Base-by-base conservation (phyloP, 2,329 filamentous ascomycete species). In the Fusarium chuoi region DNA sequence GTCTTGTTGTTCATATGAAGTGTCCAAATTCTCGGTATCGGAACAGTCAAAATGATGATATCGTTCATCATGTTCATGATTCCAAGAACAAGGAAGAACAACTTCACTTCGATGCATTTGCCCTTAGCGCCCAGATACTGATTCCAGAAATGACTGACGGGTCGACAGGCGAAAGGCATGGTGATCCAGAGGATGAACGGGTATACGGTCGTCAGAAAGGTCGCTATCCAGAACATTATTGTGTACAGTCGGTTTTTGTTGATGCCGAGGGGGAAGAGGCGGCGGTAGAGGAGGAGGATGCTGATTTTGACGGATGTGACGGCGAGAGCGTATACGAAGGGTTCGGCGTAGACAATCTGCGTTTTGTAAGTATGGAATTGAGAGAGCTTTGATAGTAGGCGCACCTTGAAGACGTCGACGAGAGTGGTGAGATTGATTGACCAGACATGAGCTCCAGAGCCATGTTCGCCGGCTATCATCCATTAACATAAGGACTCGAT, bases 1-100 rank as follows among this genome's bases (percentile, higher is more conserved):
- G 65, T 68, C 56, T 51, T 68, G 1, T 68, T 68, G 38, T 68
- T 68, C 65, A 68, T 68, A 17, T 68, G 65, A 1, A 68, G 11
- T 2, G 56, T 39, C 65, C 64, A 68, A 12, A 68, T 68, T 4
- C 65, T 65, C 5, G 65, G 65, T 22, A 68, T 68, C 0, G 65
- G 65, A 17, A 68, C 65, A 18, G 8, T 51, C n/a, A 68, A 9
- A 4, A 68, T 68, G 1, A 68, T 48, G 2, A 68, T 68, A 10
- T 68, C 64, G 8, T 68, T 68, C 30, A 68, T 30, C 65, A 68
- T 68, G 30, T 68, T 68, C 65, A 68, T 68, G 13, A 68, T 38
- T 6, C 65, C 65, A 2, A 68, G 42, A 17, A 68, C 56, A 20
- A 68, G 64, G 13, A 68, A 68, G 13, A 68, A 68, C 10, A 68